These are phyloP conservation scores for Ophiostoma sp. DNA, from an alignment of 2,329 filamentous ascomycete species.

Conservation along the genomic window DNA sequence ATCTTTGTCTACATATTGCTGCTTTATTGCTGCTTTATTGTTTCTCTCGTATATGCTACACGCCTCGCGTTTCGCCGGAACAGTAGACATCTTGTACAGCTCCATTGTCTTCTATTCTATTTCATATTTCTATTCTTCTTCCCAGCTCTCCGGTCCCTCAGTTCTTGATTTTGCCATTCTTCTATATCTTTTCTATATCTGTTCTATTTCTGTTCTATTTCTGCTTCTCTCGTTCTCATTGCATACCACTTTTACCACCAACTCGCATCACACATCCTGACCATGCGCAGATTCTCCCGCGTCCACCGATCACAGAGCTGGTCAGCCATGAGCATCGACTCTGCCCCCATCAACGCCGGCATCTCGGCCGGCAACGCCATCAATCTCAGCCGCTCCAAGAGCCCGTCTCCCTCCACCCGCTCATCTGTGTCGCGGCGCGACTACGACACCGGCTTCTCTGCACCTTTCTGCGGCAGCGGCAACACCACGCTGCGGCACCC, in stretches of 20 bases:
- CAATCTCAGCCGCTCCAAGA: conserved; percentile 10
- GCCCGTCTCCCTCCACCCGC: conserved; percentile 17
- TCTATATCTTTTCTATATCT: background rate
- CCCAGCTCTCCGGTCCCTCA: background rate
- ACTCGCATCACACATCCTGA: background rate
- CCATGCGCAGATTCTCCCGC: conserved; percentile 23
- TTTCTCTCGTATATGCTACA: too few species aligned
- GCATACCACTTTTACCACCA: background rate
- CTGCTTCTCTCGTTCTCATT: background rate
- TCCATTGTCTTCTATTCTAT: background rate
- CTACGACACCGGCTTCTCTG: conserved; percentile 47
- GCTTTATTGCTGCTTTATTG: too few species aligned
- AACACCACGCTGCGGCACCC: conserved; percentile 60
- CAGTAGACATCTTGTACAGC: background rate
- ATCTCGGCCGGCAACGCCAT: background rate
- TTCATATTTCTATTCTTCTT: background rate
- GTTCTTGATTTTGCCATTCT: background rate
- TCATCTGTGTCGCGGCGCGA: conserved; percentile 11
- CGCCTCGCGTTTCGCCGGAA: too few species aligned
- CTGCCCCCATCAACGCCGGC: conserved; percentile 17
- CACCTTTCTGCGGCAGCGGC: conserved; percentile 43
- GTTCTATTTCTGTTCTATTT: background rate
- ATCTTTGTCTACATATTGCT: too few species aligned
- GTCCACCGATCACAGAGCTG: conserved; percentile 25
- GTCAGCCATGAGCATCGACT: conserved; percentile 24